Evolutionary conservation across 1,284 basidiomycete genomes (phyloP).

Genomic region (Cutaneotrichosporon dermatis): DNA sequence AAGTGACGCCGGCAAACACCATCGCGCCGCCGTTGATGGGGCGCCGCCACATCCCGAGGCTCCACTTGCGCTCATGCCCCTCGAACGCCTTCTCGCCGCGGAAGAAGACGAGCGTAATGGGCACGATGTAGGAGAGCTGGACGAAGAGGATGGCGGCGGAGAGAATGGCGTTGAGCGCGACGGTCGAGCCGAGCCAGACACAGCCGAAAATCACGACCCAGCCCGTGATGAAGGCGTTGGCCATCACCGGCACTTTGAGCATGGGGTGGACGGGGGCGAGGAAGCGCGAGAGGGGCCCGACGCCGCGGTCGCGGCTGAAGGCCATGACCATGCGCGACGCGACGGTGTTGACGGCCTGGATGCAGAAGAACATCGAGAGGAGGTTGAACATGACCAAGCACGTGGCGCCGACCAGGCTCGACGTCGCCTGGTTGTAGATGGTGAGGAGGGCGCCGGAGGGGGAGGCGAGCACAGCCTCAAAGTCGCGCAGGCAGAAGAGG

Average conservation of each 20-base stretch:
- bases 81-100: constrained; percentile 48
- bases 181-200: constrained; percentile 45
- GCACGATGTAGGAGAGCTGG: constrained; percentile 39
- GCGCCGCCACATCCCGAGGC: constrained; percentile 37
- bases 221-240: constrained; percentile 56
- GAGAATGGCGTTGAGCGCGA: constrained; percentile 35
- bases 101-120: constrained; percentile 45
- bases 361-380: constrained; percentile 39
- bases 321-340: constrained; percentile 63
- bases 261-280: constrained; percentile 54
- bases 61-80: constrained; percentile 39
- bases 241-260: constrained; percentile 55
- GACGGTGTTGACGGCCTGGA: constrained; percentile 56
- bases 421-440: constrained; percentile 30
- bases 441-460: constrained; percentile 13
- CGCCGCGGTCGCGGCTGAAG: constrained; percentile 63
- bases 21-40: constrained; percentile 46
- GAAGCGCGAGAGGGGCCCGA: constrained; percentile 54
- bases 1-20: constrained; percentile 48
- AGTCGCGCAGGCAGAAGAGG: constrained; percentile 22
- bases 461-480: constrained; percentile 6
- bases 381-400: constrained; percentile 52
- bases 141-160: constrained; percentile 33
- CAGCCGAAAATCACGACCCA: constrained; percentile 15
- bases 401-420: constrained; percentile 26